A percentile compares a stretch with the other conserved stretches of the same genome.
Evolutionary conservation across 495 filamentous ascomycete genomes (phyloP).

Genomic region (Cairneyella variabilis): DNA sequence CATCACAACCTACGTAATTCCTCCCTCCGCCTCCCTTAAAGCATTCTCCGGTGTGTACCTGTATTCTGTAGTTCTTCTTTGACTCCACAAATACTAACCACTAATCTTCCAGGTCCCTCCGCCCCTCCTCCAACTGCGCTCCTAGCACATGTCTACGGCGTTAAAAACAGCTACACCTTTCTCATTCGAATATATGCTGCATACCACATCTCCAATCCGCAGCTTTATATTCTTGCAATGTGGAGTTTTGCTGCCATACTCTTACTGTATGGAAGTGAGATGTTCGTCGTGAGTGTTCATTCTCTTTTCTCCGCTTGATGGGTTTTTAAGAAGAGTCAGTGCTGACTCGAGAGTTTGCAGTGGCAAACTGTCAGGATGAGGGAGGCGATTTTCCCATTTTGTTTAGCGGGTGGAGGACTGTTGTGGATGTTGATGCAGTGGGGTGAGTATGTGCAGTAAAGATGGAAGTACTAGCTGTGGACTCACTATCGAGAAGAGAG

Average conservation of each 20-base stretch:
- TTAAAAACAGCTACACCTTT: constrained; percentile 33
- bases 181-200: constrained; percentile 78
- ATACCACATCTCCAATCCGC: constrained; percentile 69
- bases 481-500: no score
- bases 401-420: constrained; percentile 61
- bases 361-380: constrained; percentile 59
- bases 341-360: no score
- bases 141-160: constrained; percentile 1
- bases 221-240: constrained; percentile 69
- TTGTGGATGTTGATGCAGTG: constrained; percentile 79
- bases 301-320: no score
- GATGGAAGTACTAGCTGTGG: no score
- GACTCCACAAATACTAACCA: no score
- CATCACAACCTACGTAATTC: no score
- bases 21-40: no score
- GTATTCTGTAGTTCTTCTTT: no score
- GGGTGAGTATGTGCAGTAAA: constrained; percentile 59
- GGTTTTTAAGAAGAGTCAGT: no score
- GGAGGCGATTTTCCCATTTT: constrained; percentile 58
- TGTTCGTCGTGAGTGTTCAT: no score
- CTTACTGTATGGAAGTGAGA: constrained; percentile 76
- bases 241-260: constrained; percentile 71
- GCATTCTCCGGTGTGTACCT: no score
- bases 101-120: background rate
- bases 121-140: background rate